Base-by-base conservation (phyloP, 2,329 filamentous ascomycete genomes). In the Verticillium longisporum region DNA sequence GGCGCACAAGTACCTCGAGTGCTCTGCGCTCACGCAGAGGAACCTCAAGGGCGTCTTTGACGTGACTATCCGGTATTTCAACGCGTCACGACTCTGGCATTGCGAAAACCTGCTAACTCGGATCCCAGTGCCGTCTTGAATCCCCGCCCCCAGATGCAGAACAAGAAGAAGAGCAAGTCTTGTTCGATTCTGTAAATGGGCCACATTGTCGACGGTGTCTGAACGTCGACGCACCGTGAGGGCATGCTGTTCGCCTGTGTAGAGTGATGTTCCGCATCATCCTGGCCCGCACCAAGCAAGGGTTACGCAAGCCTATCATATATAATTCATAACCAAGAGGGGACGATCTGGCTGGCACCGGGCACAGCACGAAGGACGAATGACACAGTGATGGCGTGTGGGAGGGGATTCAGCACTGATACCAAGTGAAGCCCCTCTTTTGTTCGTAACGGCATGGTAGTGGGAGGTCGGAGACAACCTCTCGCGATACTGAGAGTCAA, bases 11-110 rank as follows among this genome's bases (percentile, higher is more conserved):
- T 99, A 99, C 78, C 84, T 98, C 53, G 95, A 99, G 79, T 99
- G 95, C 80, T 98, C 95, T 59, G 95, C 95, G 56, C 81, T 99
- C 68, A 99, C 95, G 41, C 95, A 98, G 81, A 84, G 94, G 72
- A 97, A 97, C 76, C 78, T 99, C 69, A 99, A 99, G 88, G 96
- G 92, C 71, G 95, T 99, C 57, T 99, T 99, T 73, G 95, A 99
- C 73, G 94, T 97, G 78, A 95, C 95, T 37, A 99, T 99, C 73
- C 89, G 95, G 95, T 98, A 80, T 69, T 88, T 78, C 61, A 55
- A 55, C 64, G 66, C 53, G 70, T 14, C n/a, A 32, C 11, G 14
- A 55, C 69, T 66, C 69, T 9, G 21, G 18, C 9, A 50, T 69
- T 65, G 68, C 65, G 64, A 67, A 58, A 70, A 61, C 71, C 67